Percentiles rank a stretch among this genome's conserved stretches.
Evolutionary conservation across 2,329 filamentous ascomycete species (phyloP).

Genomic region (Fusarium torulosum): DNA sequence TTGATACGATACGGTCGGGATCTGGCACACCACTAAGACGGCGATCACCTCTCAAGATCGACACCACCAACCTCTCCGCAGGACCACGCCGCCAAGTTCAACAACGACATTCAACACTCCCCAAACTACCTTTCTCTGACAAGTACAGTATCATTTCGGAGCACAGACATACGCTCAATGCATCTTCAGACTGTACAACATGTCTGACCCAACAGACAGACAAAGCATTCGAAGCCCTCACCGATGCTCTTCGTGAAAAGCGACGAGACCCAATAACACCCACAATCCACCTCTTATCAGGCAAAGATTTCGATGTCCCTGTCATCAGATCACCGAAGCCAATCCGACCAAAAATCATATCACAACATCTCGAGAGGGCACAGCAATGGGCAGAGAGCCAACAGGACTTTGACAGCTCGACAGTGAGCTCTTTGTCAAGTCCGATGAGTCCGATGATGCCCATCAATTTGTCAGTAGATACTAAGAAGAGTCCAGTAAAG

Average conservation of each 20-base stretch:
- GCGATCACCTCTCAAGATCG: conserved; percentile 7
- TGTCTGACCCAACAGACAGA: conserved; percentile 12
- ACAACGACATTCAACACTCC: conserved; percentile 5
- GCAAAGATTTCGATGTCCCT: neutral
- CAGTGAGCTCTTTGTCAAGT: conserved; percentile 11
- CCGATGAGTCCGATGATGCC: conserved; percentile 11
- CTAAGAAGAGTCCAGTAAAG: neutral
- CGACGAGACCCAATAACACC: neutral
- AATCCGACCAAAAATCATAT: conserved; percentile 12
- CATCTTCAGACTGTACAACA: neutral
- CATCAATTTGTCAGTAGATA: accelerated
- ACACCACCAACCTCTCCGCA: conserved; percentile 12
- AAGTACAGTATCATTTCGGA: neutral
- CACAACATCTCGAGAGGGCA: conserved; percentile 16
- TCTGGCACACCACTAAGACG: neutral
- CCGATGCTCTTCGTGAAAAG: neutral
- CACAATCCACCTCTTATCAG: neutral
- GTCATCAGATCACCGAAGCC: conserved; percentile 19
- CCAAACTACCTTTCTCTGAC: neutral
- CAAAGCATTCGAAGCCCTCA: conserved; percentile 19
- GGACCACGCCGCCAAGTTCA: neutral
- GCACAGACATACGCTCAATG: conserved; percentile 1
- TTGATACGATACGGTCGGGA: neutral
- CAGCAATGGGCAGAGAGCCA: conserved; percentile 17
- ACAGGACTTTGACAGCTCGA: neutral